Base-by-base conservation (phyloP, 2,329 filamentous ascomycete genomes). In the Stagonosporopsis rhizophila region DNA sequence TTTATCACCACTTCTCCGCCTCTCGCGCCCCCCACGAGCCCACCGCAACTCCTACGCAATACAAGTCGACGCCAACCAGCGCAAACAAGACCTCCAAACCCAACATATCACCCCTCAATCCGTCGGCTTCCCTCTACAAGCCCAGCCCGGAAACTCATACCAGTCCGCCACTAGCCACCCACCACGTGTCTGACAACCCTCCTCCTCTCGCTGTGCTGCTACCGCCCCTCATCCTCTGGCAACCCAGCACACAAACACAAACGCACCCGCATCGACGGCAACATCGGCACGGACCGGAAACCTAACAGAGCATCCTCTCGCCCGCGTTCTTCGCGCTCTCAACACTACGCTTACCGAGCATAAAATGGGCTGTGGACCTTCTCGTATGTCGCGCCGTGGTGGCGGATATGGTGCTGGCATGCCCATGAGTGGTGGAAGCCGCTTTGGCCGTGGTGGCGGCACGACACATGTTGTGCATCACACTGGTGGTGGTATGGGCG, bases 341-440 rank as follows among this genome's bases (percentile, higher is more conserved):
- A 41, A 12, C 19, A 20, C 20, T 27, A 27, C 20, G 32, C 22
- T 30, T 17, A 30, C 20, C 1, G 23, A 30, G 35, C 5, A 23
- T 25, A 44, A 54, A 25, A 54, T 54, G 52, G 52, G 52, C 17
- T 54, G 52, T 22, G 52, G 52, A 39, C 52, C 52, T 7, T 54
- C 44, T 20, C 52, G 52, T 39, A 54, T 54, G 52, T 54, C 52
- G 2, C 52, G 52, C 15, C 44, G 44, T 11, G 15, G 37, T 8
- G 52, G 52, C 19, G 44, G 30, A 30, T 35, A 49, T 12, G 38
- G 44, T 4, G 2, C 52, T 4, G 52, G 52, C 19, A 39, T 54
- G 52, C 37, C 44, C 7, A 48, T 54, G 52, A 34, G 23, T 19
- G 39, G 44, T n/a, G 52, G 52, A 6, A 54, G 44, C 12, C 52